Conservation (phyloP, 73 alveolate species). For the Durusdinium trenchii region DNA sequence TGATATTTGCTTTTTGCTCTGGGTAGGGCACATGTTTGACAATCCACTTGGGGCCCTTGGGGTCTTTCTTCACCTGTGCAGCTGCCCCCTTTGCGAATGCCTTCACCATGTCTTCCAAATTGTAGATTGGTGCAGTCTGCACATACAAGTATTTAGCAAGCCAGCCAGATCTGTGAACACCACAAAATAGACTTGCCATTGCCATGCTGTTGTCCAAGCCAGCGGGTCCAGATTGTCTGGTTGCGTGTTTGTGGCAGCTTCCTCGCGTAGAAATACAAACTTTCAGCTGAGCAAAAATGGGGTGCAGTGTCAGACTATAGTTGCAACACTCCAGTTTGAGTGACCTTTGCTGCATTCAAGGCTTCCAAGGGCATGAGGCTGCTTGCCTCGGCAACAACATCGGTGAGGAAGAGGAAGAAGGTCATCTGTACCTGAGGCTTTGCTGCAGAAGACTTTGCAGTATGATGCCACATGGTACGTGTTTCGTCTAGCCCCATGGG, state of each 20-base stretch:
- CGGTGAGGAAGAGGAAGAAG: neutral
- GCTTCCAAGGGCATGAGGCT: constrained; percentile 7
- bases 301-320: constrained; percentile 45
- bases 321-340: neutral
- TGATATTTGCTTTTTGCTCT: neutral
- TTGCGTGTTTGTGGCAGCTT: neutral
- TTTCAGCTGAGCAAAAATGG: neutral
- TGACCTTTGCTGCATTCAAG: neutral
- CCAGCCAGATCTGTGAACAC: constrained; percentile 26
- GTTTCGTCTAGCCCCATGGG: constrained; percentile 20
- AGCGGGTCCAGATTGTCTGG: neutral
- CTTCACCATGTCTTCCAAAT: neutral
- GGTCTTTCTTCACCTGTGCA: constrained; percentile 16
- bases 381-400: constrained; percentile 52
- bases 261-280: constrained; percentile 19
- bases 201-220: constrained; percentile 56
- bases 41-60: constrained; percentile 27
- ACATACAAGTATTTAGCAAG: neutral
- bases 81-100: constrained; percentile 3
- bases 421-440: neutral
- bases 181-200: neutral
- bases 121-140: neutral
- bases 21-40: constrained; percentile 13
- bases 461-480: constrained; percentile 39
- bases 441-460: neutral